Evolutionary conservation across 345 rosid genomes (phyloP).

Genomic region (Hypericum androsaemum): DNA sequence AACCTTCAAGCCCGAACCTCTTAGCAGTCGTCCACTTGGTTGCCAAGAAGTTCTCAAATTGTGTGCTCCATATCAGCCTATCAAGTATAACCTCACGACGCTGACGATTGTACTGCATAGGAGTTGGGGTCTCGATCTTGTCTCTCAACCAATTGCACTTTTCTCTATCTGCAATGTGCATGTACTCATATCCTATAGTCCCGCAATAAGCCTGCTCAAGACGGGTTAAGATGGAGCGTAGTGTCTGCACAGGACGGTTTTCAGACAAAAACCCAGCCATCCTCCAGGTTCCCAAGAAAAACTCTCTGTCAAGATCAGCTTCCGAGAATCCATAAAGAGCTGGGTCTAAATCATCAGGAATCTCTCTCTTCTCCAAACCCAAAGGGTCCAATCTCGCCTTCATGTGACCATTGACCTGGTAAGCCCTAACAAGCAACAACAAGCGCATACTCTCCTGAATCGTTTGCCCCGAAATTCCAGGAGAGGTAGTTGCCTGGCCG

Average conservation of each 20-base stretch:
- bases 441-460: constrained; percentile 87
- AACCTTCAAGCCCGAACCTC: constrained; percentile 89
- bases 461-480: constrained; percentile 78
- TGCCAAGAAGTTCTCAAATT: constrained; percentile 84
- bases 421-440: constrained; percentile 65
- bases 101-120: constrained; percentile 52
- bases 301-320: constrained; percentile 71
- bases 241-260: constrained; percentile 77
- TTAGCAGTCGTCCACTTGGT: constrained; percentile 81
- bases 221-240: constrained; percentile 56
- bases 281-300: constrained; percentile 72
- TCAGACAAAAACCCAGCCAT: constrained; percentile 77
- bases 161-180: constrained; percentile 78
- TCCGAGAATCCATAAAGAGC: constrained; percentile 59
- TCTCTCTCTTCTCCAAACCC: constrained; percentile 53
- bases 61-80: constrained; percentile 76
- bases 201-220: constrained; percentile 89
- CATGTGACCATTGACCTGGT: constrained; percentile 85
- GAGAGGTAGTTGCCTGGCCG: constrained; percentile 62
- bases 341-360: constrained; percentile 60
- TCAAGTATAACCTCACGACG: constrained; percentile 67
- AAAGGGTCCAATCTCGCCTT: constrained; percentile 72
- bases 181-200: constrained; percentile 66
- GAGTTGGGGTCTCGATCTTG: constrained; percentile 76
- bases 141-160: constrained; percentile 84